A percentile compares a stretch with the other conserved stretches of the same genome.
phyloP scores from a whole-genome alignment of 352 stramenopile genomes.

The Pythium brachiatum region DNA sequence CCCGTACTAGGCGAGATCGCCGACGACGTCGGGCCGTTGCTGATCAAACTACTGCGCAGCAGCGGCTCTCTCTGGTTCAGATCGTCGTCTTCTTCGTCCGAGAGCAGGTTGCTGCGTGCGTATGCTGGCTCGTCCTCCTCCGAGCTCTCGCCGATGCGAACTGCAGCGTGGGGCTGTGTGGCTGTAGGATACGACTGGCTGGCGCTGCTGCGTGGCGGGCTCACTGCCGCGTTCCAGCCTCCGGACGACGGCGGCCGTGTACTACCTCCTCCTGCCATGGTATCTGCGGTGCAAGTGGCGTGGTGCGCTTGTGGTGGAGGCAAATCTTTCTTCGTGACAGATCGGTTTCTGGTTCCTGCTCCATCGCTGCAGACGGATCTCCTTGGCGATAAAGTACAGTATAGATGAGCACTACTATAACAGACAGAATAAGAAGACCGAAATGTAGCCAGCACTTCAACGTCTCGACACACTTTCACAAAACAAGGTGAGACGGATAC shows the following conservation, averaged over 20 bases:
- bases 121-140: conserved; percentile 23
- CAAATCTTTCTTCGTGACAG: neutral
- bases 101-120: conserved; percentile 3
- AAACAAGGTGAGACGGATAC: conserved; percentile 14
- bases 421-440: conserved; percentile 13
- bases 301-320: neutral
- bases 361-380: too few species aligned
- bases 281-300: neutral
- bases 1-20: conserved; percentile 53
- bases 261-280: neutral
- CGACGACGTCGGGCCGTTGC: conserved; percentile 27
- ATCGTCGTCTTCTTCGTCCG: conserved; percentile 17
- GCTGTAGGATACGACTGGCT: conserved; percentile 12
- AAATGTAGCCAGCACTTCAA: conserved; percentile 19
- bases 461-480: neutral
- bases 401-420: conserved; percentile 10
- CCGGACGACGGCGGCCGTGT: neutral
- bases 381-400: too few species aligned
- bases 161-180: neutral
- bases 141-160: conserved; percentile 20
- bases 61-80: conserved; percentile 47
- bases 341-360: neutral
- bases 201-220: conserved; percentile 7
- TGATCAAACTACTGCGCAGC: conserved; percentile 24
- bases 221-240: neutral